These are phyloP conservation scores for Klebsormidium nitens DNA, from an alignment of 139 green algal species.

Conservation along the genomic window DNA sequence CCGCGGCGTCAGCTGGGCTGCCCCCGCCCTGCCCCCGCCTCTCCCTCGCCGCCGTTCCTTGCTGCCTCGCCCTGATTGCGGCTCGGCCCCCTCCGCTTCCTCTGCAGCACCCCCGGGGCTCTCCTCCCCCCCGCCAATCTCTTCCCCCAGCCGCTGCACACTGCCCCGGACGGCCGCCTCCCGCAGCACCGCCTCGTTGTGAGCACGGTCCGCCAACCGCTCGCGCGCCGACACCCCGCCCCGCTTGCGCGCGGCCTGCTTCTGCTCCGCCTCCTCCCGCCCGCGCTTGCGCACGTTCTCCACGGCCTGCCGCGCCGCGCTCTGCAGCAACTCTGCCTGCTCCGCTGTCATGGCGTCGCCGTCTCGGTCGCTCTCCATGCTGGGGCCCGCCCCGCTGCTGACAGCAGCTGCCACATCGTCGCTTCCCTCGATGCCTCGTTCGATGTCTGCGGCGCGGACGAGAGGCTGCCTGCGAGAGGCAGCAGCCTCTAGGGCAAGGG, in stretches of 20 bases:
- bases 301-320: background rate
- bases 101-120: background rate
- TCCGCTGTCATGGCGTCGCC: background rate
- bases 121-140: background rate
- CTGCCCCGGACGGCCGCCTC: slow-evolving; percentile 6
- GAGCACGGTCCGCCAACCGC: background rate
- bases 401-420: slow-evolving; percentile 2
- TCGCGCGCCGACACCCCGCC: no score
- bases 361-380: background rate
- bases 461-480: slow-evolving; percentile 3
- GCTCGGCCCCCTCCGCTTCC: background rate
- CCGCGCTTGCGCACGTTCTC: no score
- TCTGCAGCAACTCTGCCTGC: background rate
- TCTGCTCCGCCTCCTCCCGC: slow-evolving; percentile 1
- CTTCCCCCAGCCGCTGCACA: slow-evolving; percentile 3
- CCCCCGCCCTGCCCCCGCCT: background rate
- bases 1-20: slow-evolving; percentile 3
- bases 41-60: background rate
- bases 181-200: slow-evolving; percentile 28
- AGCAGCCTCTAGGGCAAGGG: background rate
- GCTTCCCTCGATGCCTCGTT: background rate
- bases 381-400: background rate
- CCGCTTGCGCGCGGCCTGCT: background rate
- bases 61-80: background rate
- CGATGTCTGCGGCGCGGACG: background rate